Percentiles rank a stretch among this genome's conserved stretches.
phyloP scores from a whole-genome alignment of 2,329 filamentous ascomycete genomes.

The Fusarium nodosum region DNA sequence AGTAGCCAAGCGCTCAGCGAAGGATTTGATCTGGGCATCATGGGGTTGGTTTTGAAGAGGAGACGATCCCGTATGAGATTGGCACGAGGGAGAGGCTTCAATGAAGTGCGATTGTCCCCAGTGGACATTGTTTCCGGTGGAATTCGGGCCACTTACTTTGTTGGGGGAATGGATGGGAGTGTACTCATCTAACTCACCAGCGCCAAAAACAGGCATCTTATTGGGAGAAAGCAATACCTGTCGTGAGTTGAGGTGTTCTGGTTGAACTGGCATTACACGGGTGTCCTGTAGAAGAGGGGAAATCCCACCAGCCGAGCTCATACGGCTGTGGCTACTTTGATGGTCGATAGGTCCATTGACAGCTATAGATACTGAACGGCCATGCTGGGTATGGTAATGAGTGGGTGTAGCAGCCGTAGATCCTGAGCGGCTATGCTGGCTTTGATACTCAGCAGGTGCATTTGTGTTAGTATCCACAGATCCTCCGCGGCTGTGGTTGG shows the following conservation, averaged over 20 bases:
- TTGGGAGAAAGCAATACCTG: neutral
- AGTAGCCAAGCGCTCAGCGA: conserved; percentile 23
- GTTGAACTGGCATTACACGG: neutral
- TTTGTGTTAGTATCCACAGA: conserved; percentile 4
- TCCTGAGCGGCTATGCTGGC: conserved; percentile 1
- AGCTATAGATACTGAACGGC: neutral
- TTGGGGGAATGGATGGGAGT: conserved; percentile 25
- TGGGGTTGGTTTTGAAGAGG: conserved; percentile 12
- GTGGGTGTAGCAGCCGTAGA: neutral
- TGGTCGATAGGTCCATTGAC: neutral
- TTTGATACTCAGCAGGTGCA: neutral
- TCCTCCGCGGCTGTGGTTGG: conserved; percentile 4
- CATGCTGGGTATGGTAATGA: neutral
- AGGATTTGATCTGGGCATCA: conserved; percentile 7
- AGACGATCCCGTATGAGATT: conserved; percentile 20
- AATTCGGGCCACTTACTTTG: neutral
- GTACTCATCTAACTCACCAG: neutral
- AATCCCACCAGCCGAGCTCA: neutral
- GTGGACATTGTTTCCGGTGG: conserved; percentile 3
- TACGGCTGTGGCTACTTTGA: neutral
- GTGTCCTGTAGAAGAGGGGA: neutral
- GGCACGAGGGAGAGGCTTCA: neutral
- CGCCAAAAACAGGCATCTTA: neutral
- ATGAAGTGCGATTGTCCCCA: conserved; percentile 9
- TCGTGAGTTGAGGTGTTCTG: neutral